Conservation (phyloP, 148 eudicot genomes). For the Rheum nobile region DNA sequence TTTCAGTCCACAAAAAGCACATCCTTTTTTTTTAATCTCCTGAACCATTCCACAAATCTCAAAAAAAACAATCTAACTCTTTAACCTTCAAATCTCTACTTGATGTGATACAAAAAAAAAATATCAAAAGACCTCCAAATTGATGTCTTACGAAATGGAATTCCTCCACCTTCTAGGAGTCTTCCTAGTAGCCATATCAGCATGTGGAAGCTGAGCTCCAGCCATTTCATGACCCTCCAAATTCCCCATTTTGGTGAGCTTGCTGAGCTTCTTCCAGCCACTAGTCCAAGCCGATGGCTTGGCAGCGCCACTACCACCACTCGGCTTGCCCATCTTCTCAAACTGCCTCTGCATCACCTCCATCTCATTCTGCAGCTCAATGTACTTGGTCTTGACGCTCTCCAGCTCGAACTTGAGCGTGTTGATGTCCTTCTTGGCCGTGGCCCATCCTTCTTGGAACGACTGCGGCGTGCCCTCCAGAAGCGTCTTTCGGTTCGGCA, state of each 20-base stretch:
- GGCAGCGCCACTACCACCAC: too few relatives aligned
- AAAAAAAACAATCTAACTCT: not conserved
- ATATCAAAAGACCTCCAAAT: not conserved
- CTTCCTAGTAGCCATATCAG: slow-evolving; percentile 36
- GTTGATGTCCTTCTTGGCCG: slow-evolving; percentile 87
- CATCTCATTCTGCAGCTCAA: slow-evolving; percentile 74
- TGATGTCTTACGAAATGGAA: slow-evolving; percentile 53
- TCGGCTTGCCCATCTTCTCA: slow-evolving; percentile 41
- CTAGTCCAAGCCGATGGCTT: slow-evolving; percentile 80
- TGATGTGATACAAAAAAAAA: not conserved
- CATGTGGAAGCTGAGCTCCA: slow-evolving; percentile 32
- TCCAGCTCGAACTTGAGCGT: slow-evolving; percentile 87
- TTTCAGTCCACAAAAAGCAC: not conserved
- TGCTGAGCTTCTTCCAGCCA: slow-evolving; percentile 91
- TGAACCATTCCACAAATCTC: not conserved
- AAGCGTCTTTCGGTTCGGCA: slow-evolving; percentile 54
- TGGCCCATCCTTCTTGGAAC: slow-evolving; percentile 93
- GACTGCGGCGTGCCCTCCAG: slow-evolving; percentile 94
- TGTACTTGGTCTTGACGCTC: slow-evolving; percentile 65
- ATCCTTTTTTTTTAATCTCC: not conserved
- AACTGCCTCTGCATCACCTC: slow-evolving; percentile 70
- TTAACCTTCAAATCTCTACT: not conserved
- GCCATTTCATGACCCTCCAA: slow-evolving; percentile 35
- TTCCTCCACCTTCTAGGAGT: slow-evolving; percentile 91
- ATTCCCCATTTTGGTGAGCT: slow-evolving; percentile 51